A percentile compares a stretch with the other conserved stretches of the same genome.
Conservation (phyloP, 441 rosid species). For the Corymbia calophylla region DNA sequence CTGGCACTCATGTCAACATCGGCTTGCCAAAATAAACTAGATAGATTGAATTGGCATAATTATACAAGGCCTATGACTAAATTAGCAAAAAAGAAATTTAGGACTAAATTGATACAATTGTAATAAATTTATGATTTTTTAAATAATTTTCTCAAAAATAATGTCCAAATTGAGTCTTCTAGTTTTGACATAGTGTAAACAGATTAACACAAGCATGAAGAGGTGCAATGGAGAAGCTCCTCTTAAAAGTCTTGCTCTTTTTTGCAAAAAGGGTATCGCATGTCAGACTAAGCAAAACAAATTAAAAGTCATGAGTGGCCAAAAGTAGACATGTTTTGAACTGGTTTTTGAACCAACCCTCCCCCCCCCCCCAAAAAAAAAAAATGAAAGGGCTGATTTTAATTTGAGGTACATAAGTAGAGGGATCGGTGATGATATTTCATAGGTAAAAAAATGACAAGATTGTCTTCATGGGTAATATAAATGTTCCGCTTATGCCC, state of each 20-base stretch:
- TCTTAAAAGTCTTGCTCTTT: neutral
- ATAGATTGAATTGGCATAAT: too few relatives aligned
- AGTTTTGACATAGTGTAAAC: neutral
- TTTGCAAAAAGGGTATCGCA: fast-evolving
- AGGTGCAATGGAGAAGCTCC: neutral
- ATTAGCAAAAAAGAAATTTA: too few relatives aligned
- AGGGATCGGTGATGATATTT: neutral
- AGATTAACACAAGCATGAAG: neutral
- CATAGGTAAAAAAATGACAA: neutral
- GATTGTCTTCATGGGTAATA: neutral
- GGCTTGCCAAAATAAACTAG: too few relatives aligned
- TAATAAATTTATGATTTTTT: too few relatives aligned
- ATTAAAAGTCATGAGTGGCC: neutral
- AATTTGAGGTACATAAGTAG: neutral
- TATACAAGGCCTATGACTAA: too few relatives aligned
- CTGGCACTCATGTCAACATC: too few relatives aligned
- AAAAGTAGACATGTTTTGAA: neutral
- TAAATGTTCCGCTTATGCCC: neutral
- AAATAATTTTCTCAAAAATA: neutral
- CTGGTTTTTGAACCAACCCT: too few relatives aligned
- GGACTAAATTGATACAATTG: too few relatives aligned
- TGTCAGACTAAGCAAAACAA: neutral
- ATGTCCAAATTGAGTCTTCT: neutral
- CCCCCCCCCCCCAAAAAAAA: neutral
- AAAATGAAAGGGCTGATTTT: neutral